Evolutionary conservation across 805 yeast genomes (phyloP), one percentile per base, ranked within the genome.

Genomic region (Teunomyces panamensis): DNA sequence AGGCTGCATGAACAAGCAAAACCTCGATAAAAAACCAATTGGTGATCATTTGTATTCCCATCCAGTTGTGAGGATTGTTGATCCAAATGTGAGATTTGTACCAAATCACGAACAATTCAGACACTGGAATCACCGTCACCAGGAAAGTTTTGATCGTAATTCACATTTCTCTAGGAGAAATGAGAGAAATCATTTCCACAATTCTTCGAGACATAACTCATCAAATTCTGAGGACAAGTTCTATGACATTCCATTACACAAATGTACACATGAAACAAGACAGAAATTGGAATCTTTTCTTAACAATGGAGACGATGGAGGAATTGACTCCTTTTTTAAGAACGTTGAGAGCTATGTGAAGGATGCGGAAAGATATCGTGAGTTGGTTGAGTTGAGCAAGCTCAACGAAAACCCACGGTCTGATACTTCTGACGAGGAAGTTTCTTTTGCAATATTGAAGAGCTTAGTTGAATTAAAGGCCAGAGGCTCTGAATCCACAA

Each of bases 51-150:
- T 54, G 13, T 52, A 48, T 33, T 43, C 45, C 3, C 74, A 69
- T 48, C 65, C 73, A 30, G 56, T 65, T 56, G 59, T 59, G 13
- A 68, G 65, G 45, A 56, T 68, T 39, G 29, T 36, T 11, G 44
- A 39, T 17, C 30, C 41, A n/a, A 37, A 10, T 6, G 17, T 37
- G 24, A 9, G 14, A 6, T 37, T 37, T n/a, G 7, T 17, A 10
- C 30, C 27, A 24, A 9, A 13, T 11, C 26, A 13, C 20, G 26
- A 10, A 7, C 9, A n/a, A 16, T 35, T 11, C 39, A 10, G 39
- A 11, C 39, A 35, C 9, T 32, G 34, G 17, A 16, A 13, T n/a
- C 34, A 5, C 5, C 6, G 24, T 4, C 24, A 20, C 6, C 24
- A 20, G 24, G 24, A 5, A 20, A 20, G 5, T 20, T 20, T 1